Evolutionary conservation across 768 basidiomycete genomes (phyloP).

Genomic region (Ramaria rubella): DNA sequence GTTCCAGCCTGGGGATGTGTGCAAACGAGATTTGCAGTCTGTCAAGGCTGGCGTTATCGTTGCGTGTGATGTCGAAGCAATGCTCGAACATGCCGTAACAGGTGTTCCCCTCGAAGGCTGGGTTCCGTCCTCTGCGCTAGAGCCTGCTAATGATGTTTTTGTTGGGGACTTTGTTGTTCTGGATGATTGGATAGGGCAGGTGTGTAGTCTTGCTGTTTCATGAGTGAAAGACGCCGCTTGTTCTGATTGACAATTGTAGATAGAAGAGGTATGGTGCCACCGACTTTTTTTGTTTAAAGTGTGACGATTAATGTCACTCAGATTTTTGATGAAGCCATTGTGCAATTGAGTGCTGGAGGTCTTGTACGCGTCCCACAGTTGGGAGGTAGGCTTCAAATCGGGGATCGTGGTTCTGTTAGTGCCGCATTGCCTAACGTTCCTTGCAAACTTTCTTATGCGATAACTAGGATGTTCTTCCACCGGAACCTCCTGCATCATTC

Average conservation of each 20-base stretch:
- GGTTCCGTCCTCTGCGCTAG: slow-evolving; percentile 53
- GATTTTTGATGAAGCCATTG: slow-evolving; percentile 79
- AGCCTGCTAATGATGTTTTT: slow-evolving; percentile 53
- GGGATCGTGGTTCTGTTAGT: slow-evolving; percentile 68
- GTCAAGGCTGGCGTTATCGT: slow-evolving; percentile 70
- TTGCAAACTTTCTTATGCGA: slow-evolving; percentile 6
- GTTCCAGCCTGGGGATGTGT: slow-evolving; percentile 73
- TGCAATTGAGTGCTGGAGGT: slow-evolving; percentile 57
- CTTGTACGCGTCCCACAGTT: slow-evolving; percentile 74
- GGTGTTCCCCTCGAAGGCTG: slow-evolving; percentile 53
- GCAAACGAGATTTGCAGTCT: slow-evolving; percentile 73
- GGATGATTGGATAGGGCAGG: slow-evolving; percentile 88
- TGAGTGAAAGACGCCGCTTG: neutral
- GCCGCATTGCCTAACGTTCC: neutral
- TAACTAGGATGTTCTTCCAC: slow-evolving; percentile 59
- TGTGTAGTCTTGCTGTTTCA: slow-evolving; percentile 23
- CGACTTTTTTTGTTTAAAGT: neutral
- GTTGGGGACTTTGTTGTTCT: slow-evolving; percentile 77
- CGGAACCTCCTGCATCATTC: slow-evolving; percentile 16
- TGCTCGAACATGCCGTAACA: slow-evolving; percentile 70
- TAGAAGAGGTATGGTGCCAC: slow-evolving; percentile 61
- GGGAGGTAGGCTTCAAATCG: slow-evolving; percentile 66
- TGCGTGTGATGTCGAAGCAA: slow-evolving; percentile 53
- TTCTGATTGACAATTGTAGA: slow-evolving; percentile 31
- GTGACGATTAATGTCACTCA: slow-evolving; percentile 25